Conservation (phyloP, 2,329 filamentous ascomycete species). For the Fusarium sp. region DNA sequence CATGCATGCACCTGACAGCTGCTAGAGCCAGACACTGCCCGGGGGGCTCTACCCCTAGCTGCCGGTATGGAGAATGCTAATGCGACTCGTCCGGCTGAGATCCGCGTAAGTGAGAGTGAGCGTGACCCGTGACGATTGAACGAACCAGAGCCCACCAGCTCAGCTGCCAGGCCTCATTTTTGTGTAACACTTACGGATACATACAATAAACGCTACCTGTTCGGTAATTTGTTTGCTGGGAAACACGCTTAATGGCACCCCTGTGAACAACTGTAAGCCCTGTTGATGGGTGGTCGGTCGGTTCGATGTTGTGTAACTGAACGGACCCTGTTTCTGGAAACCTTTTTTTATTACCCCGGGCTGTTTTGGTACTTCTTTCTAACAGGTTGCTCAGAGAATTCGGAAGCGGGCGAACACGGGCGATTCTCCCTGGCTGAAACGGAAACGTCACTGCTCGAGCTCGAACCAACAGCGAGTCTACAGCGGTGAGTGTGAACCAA, state of each 20-base stretch:
- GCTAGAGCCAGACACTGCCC: neutral
- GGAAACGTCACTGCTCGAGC: slow-evolving; percentile 24
- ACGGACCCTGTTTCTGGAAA: slow-evolving; percentile 13
- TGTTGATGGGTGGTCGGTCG: slow-evolving; percentile 7
- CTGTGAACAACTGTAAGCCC: slow-evolving; percentile 18
- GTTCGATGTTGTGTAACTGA: slow-evolving; percentile 27
- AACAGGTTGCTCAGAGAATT: slow-evolving; percentile 20
- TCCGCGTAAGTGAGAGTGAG: slow-evolving; percentile 28
- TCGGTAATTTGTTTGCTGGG: slow-evolving; percentile 6
- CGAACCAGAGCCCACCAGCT: slow-evolving; percentile 1
- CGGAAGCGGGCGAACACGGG: slow-evolving; percentile 16
- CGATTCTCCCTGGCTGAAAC: slow-evolving; percentile 12
- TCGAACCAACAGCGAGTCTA: slow-evolving; percentile 20
- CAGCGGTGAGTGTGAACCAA: neutral
- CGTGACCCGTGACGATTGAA: neutral
- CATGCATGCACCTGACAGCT: slow-evolving; percentile 9
- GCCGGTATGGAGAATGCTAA: slow-evolving; percentile 21
- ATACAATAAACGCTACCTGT: neutral
- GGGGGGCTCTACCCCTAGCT: slow-evolving; percentile 16
- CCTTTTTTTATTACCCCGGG: neutral
- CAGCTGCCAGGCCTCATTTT: neutral
- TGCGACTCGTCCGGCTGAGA: slow-evolving; percentile 14
- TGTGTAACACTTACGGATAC: neutral
- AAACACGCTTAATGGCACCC: slow-evolving; percentile 8
- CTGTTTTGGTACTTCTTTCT: slow-evolving; percentile 6